Base-by-base conservation (phyloP, 164 flowering plant genomes). In the Brasenia schreberi region DNA sequence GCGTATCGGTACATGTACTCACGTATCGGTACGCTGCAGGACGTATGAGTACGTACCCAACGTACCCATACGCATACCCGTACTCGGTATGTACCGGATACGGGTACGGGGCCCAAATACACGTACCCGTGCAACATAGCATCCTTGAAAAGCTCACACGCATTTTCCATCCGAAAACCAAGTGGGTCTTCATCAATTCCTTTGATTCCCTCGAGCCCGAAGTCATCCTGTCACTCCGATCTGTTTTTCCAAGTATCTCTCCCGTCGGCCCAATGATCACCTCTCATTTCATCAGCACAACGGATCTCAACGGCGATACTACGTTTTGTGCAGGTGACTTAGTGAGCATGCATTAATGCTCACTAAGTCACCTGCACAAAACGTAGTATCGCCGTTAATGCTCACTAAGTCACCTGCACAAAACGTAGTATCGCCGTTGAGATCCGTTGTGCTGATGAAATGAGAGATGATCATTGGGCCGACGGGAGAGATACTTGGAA, bases 251-350 rank as follows among this genome's bases (percentile, higher is more conserved):
- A 16, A n/a, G n/a, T n/a, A 59, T 69, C 17, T 62, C 42, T 61
- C 68, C 81, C 0, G 69, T 81, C 14, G 83, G 83, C 49, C 83
- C 81, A 64, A 65, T 69, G 5, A 56, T 78, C 44, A 78, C 83
- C 6, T 74, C 81, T 12, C 42, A 61, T 61, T 76, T 61, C 71
- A 19, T 74, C 18, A 77, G 78, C 72, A 73, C 69, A 49, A 39
- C 44, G 74, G 67, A 39, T 79, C 77, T 44, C 66, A 18, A 4
- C 71, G 71, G 7, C 76, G 77, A 49, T 71, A 66, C 43, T 43
- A 72, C 16, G 67, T 33, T 64, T 71, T 72, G 23, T 66, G 64
- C 59, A 60, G 69, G 44, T 63, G n/a, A n/a, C n/a, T n/a, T n/a
- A n/a, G n/a, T n/a, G n/a, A n/a, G n/a, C n/a, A n/a, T n/a, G n/a